Evolutionary conservation across 2,329 filamentous ascomycete genomes (phyloP).

Genomic region (Colletotrichum cordylinicola): DNA sequence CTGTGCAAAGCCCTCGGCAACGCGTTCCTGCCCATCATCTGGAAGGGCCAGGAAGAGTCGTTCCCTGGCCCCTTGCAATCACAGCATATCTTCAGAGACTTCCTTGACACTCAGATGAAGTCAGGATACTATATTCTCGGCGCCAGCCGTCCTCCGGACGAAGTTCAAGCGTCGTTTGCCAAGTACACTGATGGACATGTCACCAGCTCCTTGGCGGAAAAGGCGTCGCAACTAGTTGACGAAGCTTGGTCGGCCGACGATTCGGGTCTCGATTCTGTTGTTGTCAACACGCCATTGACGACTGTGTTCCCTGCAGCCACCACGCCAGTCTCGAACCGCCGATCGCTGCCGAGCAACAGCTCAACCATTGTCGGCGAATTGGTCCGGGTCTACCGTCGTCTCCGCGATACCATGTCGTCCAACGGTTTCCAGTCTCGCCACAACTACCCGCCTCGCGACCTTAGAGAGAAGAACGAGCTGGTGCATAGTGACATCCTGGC

Average conservation of each 20-base stretch:
- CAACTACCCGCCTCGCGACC: conserved; percentile 30
- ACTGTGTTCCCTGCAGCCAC: conserved; percentile 45
- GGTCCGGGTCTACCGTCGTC: conserved; percentile 64
- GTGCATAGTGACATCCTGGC: conserved; percentile 65
- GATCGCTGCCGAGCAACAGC: conserved; percentile 36
- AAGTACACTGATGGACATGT: conserved; percentile 43
- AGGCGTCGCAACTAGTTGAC: conserved; percentile 38
- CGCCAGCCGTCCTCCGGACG: conserved; percentile 35
- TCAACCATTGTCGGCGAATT: conserved; percentile 56
- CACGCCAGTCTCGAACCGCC: conserved; percentile 39
- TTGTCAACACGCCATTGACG: conserved; percentile 46
- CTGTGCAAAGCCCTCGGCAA: conserved; percentile 97
- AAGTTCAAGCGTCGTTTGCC: conserved; percentile 39
- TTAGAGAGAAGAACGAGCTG: conserved; percentile 48
- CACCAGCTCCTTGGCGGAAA: conserved; percentile 45
- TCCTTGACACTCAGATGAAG: conserved; percentile 66
- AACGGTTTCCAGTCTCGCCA: conserved; percentile 56
- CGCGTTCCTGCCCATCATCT: conserved; percentile 91
- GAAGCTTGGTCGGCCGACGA: conserved; percentile 48
- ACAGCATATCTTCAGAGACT: conserved; percentile 67
- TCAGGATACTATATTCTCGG: conserved; percentile 47
- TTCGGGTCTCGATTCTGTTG: conserved; percentile 33
- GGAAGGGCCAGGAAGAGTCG: conserved; percentile 89
- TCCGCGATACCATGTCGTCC: conserved; percentile 62
- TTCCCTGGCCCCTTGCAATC: conserved; percentile 76